These are phyloP conservation scores for Alternaria panax DNA, from an alignment of 2,329 filamentous ascomycete species.

Conservation along the genomic window DNA sequence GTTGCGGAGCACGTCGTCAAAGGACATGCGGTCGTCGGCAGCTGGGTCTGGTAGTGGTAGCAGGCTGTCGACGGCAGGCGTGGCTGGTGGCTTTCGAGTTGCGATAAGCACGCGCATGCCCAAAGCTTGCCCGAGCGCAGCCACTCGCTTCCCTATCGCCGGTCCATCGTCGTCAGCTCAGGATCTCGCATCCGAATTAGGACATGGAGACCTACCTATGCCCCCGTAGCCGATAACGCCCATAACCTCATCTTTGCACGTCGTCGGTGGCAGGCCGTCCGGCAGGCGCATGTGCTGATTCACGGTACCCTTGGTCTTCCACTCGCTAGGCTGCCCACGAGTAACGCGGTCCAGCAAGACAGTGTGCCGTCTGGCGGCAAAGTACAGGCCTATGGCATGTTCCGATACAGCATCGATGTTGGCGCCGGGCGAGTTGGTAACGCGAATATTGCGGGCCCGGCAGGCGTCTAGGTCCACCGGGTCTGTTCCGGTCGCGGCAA, in stretches of 20 bases:
- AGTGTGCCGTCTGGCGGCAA: slow-evolving; percentile 55
- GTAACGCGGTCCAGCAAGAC: slow-evolving; percentile 41
- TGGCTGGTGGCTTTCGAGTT: slow-evolving; percentile 46
- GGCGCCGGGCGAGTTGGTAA: slow-evolving; percentile 57
- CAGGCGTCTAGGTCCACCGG: slow-evolving; percentile 56
- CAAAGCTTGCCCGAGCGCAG: slow-evolving; percentile 53
- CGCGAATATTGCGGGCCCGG: slow-evolving; percentile 53
- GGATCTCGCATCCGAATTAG: slow-evolving; percentile 15
- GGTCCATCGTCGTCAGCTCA: slow-evolving; percentile 13
- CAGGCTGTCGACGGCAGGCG: slow-evolving; percentile 11
- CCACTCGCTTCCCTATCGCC: slow-evolving; percentile 53
- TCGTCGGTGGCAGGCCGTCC: slow-evolving; percentile 53
- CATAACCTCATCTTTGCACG: slow-evolving; percentile 58
- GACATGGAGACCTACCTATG: slow-evolving; percentile 46
- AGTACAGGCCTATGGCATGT: slow-evolving; percentile 61
- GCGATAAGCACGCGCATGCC: slow-evolving; percentile 60
- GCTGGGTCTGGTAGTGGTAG: slow-evolving; percentile 14
- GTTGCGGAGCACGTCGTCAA: slow-evolving; percentile 47
- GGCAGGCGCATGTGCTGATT: slow-evolving; percentile 41
- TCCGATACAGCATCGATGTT: slow-evolving; percentile 59
- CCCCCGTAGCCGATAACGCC: slow-evolving; percentile 61
- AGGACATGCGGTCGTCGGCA: slow-evolving; percentile 42
- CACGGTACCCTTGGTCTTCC: slow-evolving; percentile 51
- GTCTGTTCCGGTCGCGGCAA: slow-evolving; percentile 58
- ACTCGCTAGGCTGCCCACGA: slow-evolving; percentile 46